Conservation (phyloP, 371 early-diverging fungal species). For the Actinomortierella wolfii region DNA sequence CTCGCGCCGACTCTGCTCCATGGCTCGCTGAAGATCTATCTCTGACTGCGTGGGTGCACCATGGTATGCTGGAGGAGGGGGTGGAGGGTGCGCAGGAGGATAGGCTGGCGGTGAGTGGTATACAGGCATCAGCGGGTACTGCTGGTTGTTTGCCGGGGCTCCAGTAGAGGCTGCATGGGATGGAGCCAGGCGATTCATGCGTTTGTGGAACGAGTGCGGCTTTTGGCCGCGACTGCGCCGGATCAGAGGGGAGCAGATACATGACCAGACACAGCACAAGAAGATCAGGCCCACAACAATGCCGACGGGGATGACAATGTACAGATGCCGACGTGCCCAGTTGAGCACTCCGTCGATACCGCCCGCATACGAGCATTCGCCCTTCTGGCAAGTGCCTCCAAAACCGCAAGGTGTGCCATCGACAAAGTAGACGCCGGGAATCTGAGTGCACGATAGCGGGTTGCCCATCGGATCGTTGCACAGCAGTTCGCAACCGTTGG, state of each 20-base stretch:
- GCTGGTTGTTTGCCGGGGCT: conserved; percentile 9
- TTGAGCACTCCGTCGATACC: conserved; percentile 52
- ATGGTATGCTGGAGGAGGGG: conserved; percentile 27
- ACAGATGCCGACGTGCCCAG: conserved; percentile 51
- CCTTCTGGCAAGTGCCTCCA: conserved; percentile 62
- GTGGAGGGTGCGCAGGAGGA: conserved; percentile 1
- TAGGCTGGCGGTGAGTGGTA: neutral
- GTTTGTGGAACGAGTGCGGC: conserved; percentile 6
- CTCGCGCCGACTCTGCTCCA: conserved; percentile 28
- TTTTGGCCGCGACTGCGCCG: conserved; percentile 13
- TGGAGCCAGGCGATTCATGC: conserved; percentile 8
- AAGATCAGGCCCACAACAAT: conserved; percentile 53
- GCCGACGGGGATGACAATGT: conserved; percentile 59
- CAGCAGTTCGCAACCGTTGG: conserved; percentile 66
- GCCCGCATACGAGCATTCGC: conserved; percentile 49
- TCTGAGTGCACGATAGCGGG: conserved; percentile 61
- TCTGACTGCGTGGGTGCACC: conserved; percentile 8
- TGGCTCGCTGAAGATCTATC: conserved; percentile 19
- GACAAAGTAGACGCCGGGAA: conserved; percentile 75
- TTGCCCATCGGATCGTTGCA: conserved; percentile 64
- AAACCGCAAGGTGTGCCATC: conserved; percentile 92
- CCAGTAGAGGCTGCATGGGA: conserved; percentile 3
- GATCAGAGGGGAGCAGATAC: conserved; percentile 45
- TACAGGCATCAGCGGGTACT: conserved; percentile 22
- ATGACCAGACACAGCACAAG: conserved; percentile 56